Base-by-base conservation (phyloP, 768 basidiomycete genomes). In the Amyloporia xantha region DNA sequence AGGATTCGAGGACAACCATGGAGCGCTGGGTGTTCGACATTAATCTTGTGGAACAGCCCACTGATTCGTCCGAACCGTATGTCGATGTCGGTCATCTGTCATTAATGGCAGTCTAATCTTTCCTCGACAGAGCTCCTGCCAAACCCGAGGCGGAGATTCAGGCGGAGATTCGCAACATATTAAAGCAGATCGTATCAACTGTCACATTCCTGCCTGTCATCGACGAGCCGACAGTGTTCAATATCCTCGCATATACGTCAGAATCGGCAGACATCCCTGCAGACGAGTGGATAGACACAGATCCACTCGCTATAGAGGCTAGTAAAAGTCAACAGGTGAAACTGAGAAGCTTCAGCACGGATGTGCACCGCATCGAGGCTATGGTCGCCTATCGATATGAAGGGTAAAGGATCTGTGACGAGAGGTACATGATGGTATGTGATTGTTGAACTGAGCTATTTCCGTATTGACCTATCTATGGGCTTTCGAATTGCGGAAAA, bases 11-110 rank as follows among this genome's bases (percentile, higher is more conserved):
- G 28, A 81, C 85, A 45, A 86, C 94, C 7, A 78, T 97, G 40
- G 96, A 99, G 67, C 79, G 96, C 54, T 99, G 96, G 96, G 93
- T 97, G 41, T 98, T 99, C 65, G 94, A 98, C 66, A 77, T 99
- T 65, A 84, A 91, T 61, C 75, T 93, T 46, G 79, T 91, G 37
- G 82, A 86, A 47, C 79, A 77, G 20, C 70, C 81, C 9, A 59
- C 74, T 1, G 76, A 78, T 42, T 63, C 71, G 26, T 59, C 67
- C 38, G 54, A 56, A 59, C 65, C 71, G 82, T 86, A 61, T 54
- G 81, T 69, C 38, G 9, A 21, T 39, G 12, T 19, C 17, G 19
- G 7, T 35, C n/a, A 9, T 33, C 27, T 20, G 20, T 35, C 44
- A 46, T 45, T 41, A 24, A 42, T 2, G 9, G 13, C 17, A 42